These are phyloP conservation scores for Hypoxylon sp. DNA, from an alignment of 2,329 filamentous ascomycete species.

Conservation along the genomic window DNA sequence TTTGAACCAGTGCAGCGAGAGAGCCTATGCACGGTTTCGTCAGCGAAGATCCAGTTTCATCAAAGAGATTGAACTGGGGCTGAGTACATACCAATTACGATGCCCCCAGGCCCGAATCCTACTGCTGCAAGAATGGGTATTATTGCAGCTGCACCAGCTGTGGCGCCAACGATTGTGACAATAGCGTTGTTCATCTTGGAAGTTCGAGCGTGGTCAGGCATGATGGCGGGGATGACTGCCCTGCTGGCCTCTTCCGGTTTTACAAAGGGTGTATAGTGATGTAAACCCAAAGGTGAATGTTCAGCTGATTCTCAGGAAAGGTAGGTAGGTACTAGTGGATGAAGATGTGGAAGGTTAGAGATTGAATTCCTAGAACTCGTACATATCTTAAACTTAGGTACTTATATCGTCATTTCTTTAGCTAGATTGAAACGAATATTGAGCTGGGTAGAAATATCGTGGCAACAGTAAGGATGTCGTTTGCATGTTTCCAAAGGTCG, in stretches of 20 bases:
- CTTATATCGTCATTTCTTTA: neutral
- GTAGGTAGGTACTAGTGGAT: too few relatives aligned
- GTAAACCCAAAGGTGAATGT: neutral
- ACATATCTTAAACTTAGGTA: neutral
- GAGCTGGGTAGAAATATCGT: neutral
- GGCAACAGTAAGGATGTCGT: neutral
- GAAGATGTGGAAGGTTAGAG: neutral
- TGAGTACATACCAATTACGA: slow-evolving; percentile 1
- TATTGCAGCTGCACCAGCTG: neutral
- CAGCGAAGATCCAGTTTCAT: neutral
- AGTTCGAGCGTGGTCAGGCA: neutral
- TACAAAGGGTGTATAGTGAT: neutral
- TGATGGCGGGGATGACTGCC: neutral
- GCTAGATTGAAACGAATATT: neutral
- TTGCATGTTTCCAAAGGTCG: neutral
- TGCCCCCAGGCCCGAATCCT: slow-evolving; percentile 1
- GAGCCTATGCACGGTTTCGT: neutral
- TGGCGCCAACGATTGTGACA: neutral
- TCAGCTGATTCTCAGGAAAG: neutral
- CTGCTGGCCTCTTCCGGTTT: neutral
- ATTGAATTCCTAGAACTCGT: neutral
- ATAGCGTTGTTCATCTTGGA: neutral
- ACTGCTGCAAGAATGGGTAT: neutral
- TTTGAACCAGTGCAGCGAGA: slow-evolving; percentile 6
- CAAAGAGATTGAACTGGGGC: neutral